Base-by-base conservation (phyloP, 108 stramenopile genomes). In the Cyclotella atomus region DNA sequence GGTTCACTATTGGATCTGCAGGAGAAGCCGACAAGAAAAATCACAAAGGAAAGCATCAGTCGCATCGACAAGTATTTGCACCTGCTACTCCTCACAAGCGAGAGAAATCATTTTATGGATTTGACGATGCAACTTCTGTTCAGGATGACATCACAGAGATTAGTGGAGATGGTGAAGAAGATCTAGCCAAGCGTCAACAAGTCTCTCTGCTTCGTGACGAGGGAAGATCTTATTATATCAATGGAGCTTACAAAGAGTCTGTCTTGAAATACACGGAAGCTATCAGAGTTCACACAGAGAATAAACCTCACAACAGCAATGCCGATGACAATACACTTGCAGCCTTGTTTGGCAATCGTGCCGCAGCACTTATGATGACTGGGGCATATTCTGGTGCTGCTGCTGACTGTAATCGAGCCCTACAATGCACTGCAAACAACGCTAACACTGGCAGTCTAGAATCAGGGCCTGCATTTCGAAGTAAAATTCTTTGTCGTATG, bases 331-430 rank as follows among this genome's bases (percentile, higher is more conserved):
- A 86, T 47, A 56, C 77, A 2, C 60, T 90, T 10, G 89, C 89
- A 38, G 83, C 89, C 3, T 60, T 92, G 1, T 81, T 82, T 30
- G 90, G 89, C 28, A 92, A 95, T 70, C 91, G 94, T 50, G 91
- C 91, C 14, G 94, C 91, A 4, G 87, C 83, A 9, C 62, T 91
- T 16, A 70, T 95, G 54, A 95, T 92, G 90, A 72, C 89, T 16
- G 91, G 89, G 4, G 91, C 87, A 7, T 88, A 76, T 64, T 68
- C 74, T 35, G 86, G 84, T 35, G 83, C 90, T 14, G 80, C 81
- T 10, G 76, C 72, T 2, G 92, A 93, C 45, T 91, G 90, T 59
- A 32, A 75, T 6, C 65, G 74, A n/a, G 89, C 84, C 27, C 65
- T 93, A 14, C 53, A 59, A 46, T 83, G 77, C 65, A 72, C 71